Conservation (phyloP, 768 basidiomycete genomes). For the Boletus tylopilopsis region DNA sequence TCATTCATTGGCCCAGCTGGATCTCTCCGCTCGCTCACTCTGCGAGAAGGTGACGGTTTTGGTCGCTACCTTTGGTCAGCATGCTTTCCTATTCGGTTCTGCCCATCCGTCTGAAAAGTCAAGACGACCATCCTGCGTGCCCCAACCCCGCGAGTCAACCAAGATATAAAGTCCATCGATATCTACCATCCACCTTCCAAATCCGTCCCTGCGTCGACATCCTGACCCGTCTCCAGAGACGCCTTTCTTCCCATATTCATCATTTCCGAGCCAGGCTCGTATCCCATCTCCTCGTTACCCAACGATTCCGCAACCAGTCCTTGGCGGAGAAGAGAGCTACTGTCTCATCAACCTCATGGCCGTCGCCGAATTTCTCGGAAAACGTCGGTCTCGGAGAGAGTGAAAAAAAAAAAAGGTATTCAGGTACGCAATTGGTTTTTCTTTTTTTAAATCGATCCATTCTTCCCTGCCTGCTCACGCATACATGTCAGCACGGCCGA, state of each 20-base stretch:
- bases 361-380: slow-evolving; percentile 92
- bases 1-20: slow-evolving; percentile 46
- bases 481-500: slow-evolving; percentile 58
- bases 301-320: slow-evolving; percentile 29
- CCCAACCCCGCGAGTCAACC: not conserved
- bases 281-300: slow-evolving; percentile 42
- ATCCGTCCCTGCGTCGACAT: slow-evolving; percentile 8
- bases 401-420: slow-evolving; percentile 49
- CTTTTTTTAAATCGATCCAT: no score
- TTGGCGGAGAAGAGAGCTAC: slow-evolving; percentile 74
- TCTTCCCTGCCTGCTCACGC: not conserved
- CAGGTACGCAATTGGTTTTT: slow-evolving; percentile 41
- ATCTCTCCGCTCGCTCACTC: slow-evolving; percentile 52
- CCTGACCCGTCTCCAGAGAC: slow-evolving; percentile 74
- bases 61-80: slow-evolving; percentile 75
- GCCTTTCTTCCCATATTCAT: slow-evolving; percentile 92
- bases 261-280: slow-evolving; percentile 74
- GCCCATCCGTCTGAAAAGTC: slow-evolving; percentile 68
- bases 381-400: slow-evolving; percentile 81
- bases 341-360: slow-evolving; percentile 94
- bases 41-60: slow-evolving; percentile 76
- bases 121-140: slow-evolving; percentile 32
- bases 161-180: slow-evolving; percentile 3
- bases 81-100: slow-evolving; percentile 41
- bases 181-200: slow-evolving; percentile 11